These are phyloP conservation scores for Amyloporia xantha DNA, from an alignment of 768 basidiomycete species.

Conservation along the genomic window DNA sequence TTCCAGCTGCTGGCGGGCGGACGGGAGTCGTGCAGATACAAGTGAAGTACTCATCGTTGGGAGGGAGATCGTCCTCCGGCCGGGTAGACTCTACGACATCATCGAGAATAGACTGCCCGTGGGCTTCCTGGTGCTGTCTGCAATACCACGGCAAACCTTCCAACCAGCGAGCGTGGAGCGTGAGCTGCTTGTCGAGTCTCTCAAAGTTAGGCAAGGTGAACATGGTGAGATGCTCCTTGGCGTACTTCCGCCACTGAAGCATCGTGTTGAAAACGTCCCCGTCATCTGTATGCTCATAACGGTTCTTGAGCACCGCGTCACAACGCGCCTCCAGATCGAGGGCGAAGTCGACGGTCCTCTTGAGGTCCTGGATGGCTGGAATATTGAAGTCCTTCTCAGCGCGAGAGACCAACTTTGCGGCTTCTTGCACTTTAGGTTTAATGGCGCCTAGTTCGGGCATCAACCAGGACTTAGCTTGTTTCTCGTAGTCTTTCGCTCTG, in stretches of 20 bases:
- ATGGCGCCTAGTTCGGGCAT: constrained; percentile 45
- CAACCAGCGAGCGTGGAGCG: constrained; percentile 63
- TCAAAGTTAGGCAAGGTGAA: constrained; percentile 71
- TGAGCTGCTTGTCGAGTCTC: constrained; percentile 62
- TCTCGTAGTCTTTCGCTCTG: constrained; percentile 75
- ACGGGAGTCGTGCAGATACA: constrained; percentile 78
- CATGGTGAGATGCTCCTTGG: constrained; percentile 62
- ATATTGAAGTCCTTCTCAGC: constrained; percentile 78
- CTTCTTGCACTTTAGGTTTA: constrained; percentile 63
- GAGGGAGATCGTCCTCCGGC: constrained; percentile 74
- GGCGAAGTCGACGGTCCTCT: constrained; percentile 69
- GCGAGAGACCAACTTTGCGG: constrained; percentile 57
- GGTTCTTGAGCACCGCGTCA: constrained; percentile 63
- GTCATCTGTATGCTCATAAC: constrained; percentile 47
- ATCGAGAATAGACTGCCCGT: constrained; percentile 58
- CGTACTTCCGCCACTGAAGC: constrained; percentile 67
- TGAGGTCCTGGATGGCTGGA: constrained; percentile 55
- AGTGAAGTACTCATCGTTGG: constrained; percentile 75
- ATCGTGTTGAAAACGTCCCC: constrained; percentile 69
- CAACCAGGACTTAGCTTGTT: constrained; percentile 69
- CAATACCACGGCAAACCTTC: constrained; percentile 77
- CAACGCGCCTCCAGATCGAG: constrained; percentile 70
- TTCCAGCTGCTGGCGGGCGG: constrained; percentile 69
- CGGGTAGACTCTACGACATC: constrained; percentile 73
- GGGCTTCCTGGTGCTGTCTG: constrained; percentile 53